Percentiles rank a stretch among this genome's conserved stretches.
Evolutionary conservation across 768 basidiomycete species (phyloP).

Genomic region (Mycena amicta): DNA sequence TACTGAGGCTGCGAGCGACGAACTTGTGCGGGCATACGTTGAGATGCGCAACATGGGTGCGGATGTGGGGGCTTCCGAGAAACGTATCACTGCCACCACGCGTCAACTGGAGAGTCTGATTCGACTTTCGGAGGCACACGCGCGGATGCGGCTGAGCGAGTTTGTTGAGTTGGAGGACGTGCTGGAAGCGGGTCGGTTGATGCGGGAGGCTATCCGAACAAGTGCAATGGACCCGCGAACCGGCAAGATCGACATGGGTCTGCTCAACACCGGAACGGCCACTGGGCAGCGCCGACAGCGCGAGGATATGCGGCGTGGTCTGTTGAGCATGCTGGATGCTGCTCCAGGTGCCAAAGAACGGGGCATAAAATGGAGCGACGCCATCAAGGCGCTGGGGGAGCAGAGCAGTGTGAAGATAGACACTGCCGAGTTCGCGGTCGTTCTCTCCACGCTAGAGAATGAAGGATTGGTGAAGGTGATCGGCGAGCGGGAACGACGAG

Average conservation of each 20-base stretch:
- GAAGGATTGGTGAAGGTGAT: constrained; percentile 87
- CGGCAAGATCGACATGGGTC: constrained; percentile 95
- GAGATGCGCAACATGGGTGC: constrained; percentile 91
- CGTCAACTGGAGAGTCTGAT: constrained; percentile 98
- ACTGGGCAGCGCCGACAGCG: constrained; percentile 81
- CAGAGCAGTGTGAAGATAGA: constrained; percentile 88
- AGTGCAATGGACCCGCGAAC: constrained; percentile 95
- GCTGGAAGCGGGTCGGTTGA: constrained; percentile 88
- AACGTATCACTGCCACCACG: constrained; percentile 97
- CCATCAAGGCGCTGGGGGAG: constrained; percentile 72
- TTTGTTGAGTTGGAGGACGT: constrained; percentile 88
- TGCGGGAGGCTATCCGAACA: constrained; percentile 94
- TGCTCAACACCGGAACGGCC: constrained; percentile 93
- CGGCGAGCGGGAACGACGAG: constrained; percentile 84
- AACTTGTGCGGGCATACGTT: constrained; percentile 88
- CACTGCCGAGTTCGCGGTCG: constrained; percentile 77
- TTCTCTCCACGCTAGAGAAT: constrained; percentile 74
- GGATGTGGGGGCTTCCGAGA: constrained; percentile 85
- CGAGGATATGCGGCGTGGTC: constrained; percentile 88
- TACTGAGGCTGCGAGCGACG: constrained; percentile 80
- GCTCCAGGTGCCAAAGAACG: constrained; percentile 52
- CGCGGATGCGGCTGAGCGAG: constrained; percentile 91
- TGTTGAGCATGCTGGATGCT: constrained; percentile 65
- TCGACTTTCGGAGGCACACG: constrained; percentile 93
- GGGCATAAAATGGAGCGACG: constrained; percentile 81